These are phyloP conservation scores for Paralagenidium karlingii DNA, from an alignment of 352 stramenopile species.

Conservation along the genomic window DNA sequence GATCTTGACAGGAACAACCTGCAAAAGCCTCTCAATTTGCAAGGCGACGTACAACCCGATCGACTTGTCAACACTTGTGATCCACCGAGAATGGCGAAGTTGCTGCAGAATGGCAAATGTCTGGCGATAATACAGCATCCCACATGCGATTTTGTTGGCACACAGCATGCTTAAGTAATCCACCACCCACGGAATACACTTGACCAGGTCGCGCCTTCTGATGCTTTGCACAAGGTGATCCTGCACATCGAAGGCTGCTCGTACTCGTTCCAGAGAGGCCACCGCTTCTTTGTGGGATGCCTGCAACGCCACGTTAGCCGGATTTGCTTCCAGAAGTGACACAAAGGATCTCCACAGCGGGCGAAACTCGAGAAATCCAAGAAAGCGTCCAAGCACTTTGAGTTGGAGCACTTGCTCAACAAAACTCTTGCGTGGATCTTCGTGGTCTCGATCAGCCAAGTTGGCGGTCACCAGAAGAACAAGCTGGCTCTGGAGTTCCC, in stretches of 20 bases:
- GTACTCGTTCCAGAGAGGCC: slow-evolving; percentile 19
- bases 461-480: too few species aligned
- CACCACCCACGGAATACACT: slow-evolving; percentile 49
- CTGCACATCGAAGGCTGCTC: slow-evolving; percentile 26
- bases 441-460: slow-evolving; percentile 4
- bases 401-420: slow-evolving; percentile 40
- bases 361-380: slow-evolving; percentile 47
- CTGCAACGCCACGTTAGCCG: slow-evolving; percentile 34
- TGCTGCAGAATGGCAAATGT: slow-evolving; percentile 23
- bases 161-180: slow-evolving; percentile 54
- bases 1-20: slow-evolving; percentile 9
- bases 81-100: slow-evolving; percentile 28
- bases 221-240: slow-evolving; percentile 30
- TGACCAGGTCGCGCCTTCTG: too few species aligned
- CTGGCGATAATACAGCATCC: slow-evolving; percentile 35
- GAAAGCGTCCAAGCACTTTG: slow-evolving; percentile 55
- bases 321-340: too few species aligned
- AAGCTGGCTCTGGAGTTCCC: slow-evolving; percentile 40
- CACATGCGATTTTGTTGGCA: slow-evolving; percentile 27
- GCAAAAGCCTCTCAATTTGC: slow-evolving; percentile 50
- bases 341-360: too few species aligned
- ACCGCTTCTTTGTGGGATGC: slow-evolving; percentile 35
- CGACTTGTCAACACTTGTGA: too few species aligned
- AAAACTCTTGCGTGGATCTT: slow-evolving; percentile 43
- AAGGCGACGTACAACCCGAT: slow-evolving; percentile 38